Evolutionary conservation across 139 green algal species (phyloP).

Genomic region (Closterium sp.): DNA sequence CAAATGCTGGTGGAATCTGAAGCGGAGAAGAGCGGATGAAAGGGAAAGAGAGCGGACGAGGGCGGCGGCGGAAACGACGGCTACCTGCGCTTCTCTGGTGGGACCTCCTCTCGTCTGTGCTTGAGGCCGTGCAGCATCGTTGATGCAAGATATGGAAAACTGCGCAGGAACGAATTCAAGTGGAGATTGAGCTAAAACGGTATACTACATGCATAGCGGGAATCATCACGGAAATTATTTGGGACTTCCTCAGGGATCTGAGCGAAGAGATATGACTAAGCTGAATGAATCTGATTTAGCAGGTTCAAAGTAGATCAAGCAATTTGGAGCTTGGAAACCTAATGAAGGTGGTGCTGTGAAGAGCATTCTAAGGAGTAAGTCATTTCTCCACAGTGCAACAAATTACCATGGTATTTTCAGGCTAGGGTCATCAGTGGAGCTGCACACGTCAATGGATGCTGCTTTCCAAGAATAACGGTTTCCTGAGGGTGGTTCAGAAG

Average conservation of each 20-base stretch:
- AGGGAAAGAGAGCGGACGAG: background rate
- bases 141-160: constrained; percentile 1
- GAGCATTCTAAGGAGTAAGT: background rate
- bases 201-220: too few relatives aligned
- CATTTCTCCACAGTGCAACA: too few relatives aligned
- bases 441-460: background rate
- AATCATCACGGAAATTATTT: background rate
- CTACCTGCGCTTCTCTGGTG: constrained; percentile 6
- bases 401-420: background rate
- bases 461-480: background rate
- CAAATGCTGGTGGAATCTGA: background rate
- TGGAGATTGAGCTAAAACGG: background rate
- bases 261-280: background rate
- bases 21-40: background rate
- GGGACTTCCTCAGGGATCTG: background rate
- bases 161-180: background rate
- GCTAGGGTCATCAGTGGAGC: background rate
- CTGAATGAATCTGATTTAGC: background rate
- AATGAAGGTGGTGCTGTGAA: background rate
- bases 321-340: background rate
- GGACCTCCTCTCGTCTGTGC: background rate
- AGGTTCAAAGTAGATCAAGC: background rate
- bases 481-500: background rate
- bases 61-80: background rate
- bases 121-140: background rate